A percentile compares a stretch with the other conserved stretches of the same genome.
Conservation (phyloP, 768 basidiomycete species). For the Suillus brevipes region DNA sequence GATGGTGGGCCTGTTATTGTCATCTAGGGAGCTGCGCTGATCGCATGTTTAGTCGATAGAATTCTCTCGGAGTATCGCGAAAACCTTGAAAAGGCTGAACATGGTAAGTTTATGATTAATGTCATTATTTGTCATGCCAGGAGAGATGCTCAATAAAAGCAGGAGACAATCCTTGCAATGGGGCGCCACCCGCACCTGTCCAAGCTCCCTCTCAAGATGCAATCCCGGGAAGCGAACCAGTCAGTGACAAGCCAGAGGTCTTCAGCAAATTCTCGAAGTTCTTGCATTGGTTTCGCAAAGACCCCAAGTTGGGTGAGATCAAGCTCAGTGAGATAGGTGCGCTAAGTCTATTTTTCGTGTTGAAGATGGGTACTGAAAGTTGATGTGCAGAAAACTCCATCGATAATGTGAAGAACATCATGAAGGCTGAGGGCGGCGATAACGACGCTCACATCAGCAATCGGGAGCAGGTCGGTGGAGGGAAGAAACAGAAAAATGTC, state of each 20-base stretch:
- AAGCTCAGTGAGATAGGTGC: background rate
- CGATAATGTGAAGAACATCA: constrained; percentile 6
- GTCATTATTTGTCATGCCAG: background rate
- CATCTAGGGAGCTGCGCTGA: background rate
- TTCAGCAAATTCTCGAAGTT: background rate
- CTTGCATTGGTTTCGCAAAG: background rate
- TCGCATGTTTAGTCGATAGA: constrained; percentile 9
- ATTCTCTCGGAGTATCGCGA: constrained; percentile 7
- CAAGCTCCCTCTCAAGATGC: background rate
- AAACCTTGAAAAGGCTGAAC: background rate
- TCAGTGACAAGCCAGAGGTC: too few relatives aligned
- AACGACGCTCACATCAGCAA: constrained; percentile 4
- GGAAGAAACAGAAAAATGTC: constrained; percentile 15
- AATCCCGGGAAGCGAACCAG: background rate
- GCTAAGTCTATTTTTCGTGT: background rate
- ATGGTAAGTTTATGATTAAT: background rate
- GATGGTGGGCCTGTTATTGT: constrained; percentile 49
- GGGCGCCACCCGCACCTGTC: background rate
- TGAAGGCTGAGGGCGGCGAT: constrained; percentile 2
- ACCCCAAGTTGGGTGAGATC: constrained; percentile 3
- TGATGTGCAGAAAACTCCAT: background rate
- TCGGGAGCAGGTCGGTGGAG: constrained; percentile 10
- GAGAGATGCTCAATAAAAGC: background rate
- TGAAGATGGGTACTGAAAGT: background rate
- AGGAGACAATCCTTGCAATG: background rate